Evolutionary conservation across 1,284 basidiomycete species (phyloP).

Genomic region (Malassezia vespertilionis): DNA sequence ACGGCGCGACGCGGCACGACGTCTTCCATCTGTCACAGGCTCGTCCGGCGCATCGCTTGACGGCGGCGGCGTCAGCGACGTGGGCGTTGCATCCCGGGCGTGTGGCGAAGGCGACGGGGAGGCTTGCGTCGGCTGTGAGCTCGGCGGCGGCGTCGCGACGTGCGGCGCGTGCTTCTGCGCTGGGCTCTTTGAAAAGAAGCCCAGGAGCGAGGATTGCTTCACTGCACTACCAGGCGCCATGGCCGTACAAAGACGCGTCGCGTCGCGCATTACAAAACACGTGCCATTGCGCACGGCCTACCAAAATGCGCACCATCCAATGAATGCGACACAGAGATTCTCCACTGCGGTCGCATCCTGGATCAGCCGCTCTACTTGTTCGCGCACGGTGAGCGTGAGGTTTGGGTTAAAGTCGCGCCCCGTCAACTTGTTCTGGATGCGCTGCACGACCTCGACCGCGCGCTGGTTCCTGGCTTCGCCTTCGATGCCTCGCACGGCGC

Average conservation of each 20-base stretch:
- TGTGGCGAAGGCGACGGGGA: not conserved
- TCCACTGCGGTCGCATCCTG: conserved; percentile 41
- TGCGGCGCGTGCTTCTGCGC: not conserved
- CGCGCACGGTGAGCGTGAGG: conserved; percentile 26
- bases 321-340: conserved; percentile 43
- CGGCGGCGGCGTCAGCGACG: conserved; percentile 9
- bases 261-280: not conserved
- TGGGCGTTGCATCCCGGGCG: not conserved
- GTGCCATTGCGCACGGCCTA: conserved; percentile 5
- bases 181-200: conserved; percentile 14
- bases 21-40: conserved; percentile 1
- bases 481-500: conserved; percentile 7
- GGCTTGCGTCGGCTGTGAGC: not conserved
- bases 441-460: conserved; percentile 40
- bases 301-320: conserved; percentile 45
- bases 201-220: conserved; percentile 17
- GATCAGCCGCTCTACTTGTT: conserved; percentile 38
- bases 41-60: conserved; percentile 5
- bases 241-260: conserved; percentile 3
- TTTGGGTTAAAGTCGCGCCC: conserved; percentile 42
- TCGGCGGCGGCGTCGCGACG: conserved; percentile 7
- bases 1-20: conserved; percentile 11
- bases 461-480: conserved; percentile 38
- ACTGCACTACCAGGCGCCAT: conserved; percentile 5
- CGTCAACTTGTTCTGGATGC: conserved; percentile 44